A percentile compares a stretch with the other conserved stretches of the same genome.
Conservation (phyloP, 2,329 filamentous ascomycete genomes). For the Nectriaceae sp. region DNA sequence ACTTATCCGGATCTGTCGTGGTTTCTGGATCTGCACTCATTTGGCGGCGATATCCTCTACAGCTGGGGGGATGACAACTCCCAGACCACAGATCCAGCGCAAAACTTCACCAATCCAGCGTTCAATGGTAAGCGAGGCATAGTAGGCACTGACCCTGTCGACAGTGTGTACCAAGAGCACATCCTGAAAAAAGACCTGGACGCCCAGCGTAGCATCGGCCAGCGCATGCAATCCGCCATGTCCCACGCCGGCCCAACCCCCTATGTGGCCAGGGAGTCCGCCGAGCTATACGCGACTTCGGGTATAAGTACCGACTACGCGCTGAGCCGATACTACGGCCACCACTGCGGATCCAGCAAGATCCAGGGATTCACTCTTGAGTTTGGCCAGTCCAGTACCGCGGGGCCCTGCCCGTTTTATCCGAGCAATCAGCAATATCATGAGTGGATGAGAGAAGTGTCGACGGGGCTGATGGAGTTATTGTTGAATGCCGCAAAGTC, state of each 20-base stretch:
- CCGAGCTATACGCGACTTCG: conserved; percentile 47
- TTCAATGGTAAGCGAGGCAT: conserved; percentile 55
- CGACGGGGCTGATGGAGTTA: conserved; percentile 51
- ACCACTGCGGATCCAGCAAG: conserved; percentile 35
- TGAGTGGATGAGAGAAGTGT: conserved; percentile 45
- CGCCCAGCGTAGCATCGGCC: conserved; percentile 34
- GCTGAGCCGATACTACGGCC: conserved; percentile 44
- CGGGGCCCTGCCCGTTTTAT: conserved; percentile 44
- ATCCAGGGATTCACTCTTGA: conserved; percentile 48
- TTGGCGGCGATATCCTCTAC: conserved; percentile 53
- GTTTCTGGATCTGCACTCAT: conserved; percentile 62
- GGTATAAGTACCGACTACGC: conserved; percentile 51
- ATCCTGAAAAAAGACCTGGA: conserved; percentile 39
- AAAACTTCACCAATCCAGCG: conserved; percentile 54
- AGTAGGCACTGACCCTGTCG: conserved; percentile 36
- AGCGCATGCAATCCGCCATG: conserved; percentile 42
- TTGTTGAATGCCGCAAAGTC: conserved; percentile 32
- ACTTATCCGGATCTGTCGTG: conserved; percentile 52
- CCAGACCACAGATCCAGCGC: conserved; percentile 44
- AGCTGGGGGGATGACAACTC: conserved; percentile 58
- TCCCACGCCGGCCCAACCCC: conserved; percentile 36
- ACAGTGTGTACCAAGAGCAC: conserved; percentile 47
- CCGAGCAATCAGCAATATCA: conserved; percentile 45
- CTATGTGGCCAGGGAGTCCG: conserved; percentile 41
- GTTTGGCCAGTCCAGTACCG: conserved; percentile 40